Base-by-base conservation (phyloP, 2,329 filamentous ascomycete species). In the Pestalotiopsis sp. region DNA sequence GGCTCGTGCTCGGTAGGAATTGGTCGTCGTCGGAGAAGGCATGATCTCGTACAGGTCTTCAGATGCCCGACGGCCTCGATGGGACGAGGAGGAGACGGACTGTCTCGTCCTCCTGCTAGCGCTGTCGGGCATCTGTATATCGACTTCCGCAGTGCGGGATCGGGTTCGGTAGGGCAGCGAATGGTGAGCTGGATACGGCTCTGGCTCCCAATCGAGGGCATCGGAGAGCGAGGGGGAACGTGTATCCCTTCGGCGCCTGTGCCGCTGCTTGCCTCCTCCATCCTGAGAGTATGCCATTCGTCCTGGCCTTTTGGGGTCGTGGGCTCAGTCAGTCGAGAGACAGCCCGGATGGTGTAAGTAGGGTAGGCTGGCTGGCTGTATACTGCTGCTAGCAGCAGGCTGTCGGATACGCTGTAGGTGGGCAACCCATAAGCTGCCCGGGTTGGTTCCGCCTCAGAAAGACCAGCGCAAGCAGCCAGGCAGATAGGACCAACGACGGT, bases 101-200 rank as follows among this genome's bases (percentile, higher is more conserved):
- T 69, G 66, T 67, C 74, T 75, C 64, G 71, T 66, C 65, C 38
- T 73, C 70, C 72, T 73, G 52, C 72, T 62, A 62, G 59, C 27
- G 36, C 59, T 74, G 73, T 75, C 75, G 71, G 73, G 70, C 72
- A 75, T 77, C 76, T 77, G 78, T 79, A 80, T 75, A 75, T 76
- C 75, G 59, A 62, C 59, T 14, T 62, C 59, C 12, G 59, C 59
- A 62, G 27, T n/a, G 73, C 73, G 73, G 64, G 71, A 70, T 75
- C 71, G 74, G 69, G 74, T 70, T 75, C 75, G 78, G 75, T 80
- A 77, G 73, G 78, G 78, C 76, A 79, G 69, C 73, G 78, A 77
- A 77, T 80, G 73, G 73, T 72, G 74, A 49, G 69, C 70, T 60
- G 74, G 71, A 68, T 73, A 70, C 67, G 70, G 74, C 65, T 66